Conservation (phyloP, 2,329 filamentous ascomycete genomes). For the Endocalyx cinctus region DNA sequence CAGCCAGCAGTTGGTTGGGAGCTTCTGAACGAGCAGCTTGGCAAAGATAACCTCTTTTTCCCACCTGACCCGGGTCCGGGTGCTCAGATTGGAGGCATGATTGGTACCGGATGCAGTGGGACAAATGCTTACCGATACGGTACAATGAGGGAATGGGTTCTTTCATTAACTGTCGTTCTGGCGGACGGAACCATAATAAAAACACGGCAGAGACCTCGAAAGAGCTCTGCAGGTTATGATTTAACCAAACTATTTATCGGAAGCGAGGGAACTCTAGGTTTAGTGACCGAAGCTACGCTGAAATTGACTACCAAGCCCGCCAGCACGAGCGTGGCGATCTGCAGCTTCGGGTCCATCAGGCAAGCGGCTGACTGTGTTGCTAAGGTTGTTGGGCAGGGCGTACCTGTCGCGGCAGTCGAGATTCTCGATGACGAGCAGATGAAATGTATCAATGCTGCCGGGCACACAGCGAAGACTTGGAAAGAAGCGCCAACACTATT, state of each 20-base stretch:
- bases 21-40: conserved; percentile 66
- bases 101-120: conserved; percentile 61
- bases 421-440: conserved; percentile 80
- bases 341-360: conserved; percentile 42
- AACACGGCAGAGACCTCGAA: conserved; percentile 71
- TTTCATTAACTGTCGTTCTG: conserved; percentile 75
- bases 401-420: conserved; percentile 74
- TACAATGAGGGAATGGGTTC: conserved; percentile 85
- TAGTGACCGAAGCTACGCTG: conserved; percentile 73
- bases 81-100: conserved; percentile 80
- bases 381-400: conserved; percentile 64
- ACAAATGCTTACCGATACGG: conserved; percentile 83
- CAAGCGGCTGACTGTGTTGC: conserved; percentile 67
- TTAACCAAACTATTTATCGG: conserved; percentile 75
- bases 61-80: conserved; percentile 80
- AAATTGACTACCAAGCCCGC: conserved; percentile 72
- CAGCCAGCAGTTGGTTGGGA: conserved; percentile 78
- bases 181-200: conserved; percentile 79
- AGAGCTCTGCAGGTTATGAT: conserved; percentile 79
- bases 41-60: conserved; percentile 69
- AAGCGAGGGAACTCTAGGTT: conserved; percentile 75
- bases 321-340: conserved; percentile 68
- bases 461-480: conserved; percentile 55
- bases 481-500: conserved; percentile 63
- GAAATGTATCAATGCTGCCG: conserved; percentile 48